These are phyloP conservation scores for Ogataea kodamae DNA, from an alignment of 805 yeast genomes.

Conservation along the genomic window DNA sequence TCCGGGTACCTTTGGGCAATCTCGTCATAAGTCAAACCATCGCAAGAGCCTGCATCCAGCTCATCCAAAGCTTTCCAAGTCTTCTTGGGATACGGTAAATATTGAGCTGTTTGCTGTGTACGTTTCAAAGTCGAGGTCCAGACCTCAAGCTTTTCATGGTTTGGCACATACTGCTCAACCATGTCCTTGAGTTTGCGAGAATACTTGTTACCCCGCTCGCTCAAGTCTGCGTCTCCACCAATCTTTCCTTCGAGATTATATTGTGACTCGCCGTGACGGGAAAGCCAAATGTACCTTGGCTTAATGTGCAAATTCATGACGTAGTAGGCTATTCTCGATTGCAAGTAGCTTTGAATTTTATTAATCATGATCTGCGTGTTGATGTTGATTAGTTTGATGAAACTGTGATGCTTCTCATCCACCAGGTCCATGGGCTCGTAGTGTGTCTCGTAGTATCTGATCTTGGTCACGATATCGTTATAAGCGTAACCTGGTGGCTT, in stretches of 20 bases:
- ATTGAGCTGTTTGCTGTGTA: constrained; percentile 89
- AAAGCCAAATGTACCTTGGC: constrained; percentile 88
- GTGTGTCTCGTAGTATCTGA: constrained; percentile 64
- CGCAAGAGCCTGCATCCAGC: constrained; percentile 96
- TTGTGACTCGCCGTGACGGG: constrained; percentile 93
- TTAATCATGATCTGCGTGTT: constrained; percentile 87
- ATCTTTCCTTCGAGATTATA: constrained; percentile 91
- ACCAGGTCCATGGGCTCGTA: constrained; percentile 72
- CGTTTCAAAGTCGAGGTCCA: constrained; percentile 94
- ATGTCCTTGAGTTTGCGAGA: constrained; percentile 77
- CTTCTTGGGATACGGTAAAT: constrained; percentile 74
- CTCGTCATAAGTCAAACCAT: constrained; percentile 94
- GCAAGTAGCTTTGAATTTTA: constrained; percentile 81
- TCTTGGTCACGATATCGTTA: constrained; percentile 68
- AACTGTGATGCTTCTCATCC: constrained; percentile 64
- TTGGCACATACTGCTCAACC: constrained; percentile 60
- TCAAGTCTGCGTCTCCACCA: constrained; percentile 89
- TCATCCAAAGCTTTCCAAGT: constrained; percentile 98
- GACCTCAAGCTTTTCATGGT: constrained; percentile 69
- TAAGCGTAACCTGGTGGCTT: constrained; percentile 70
- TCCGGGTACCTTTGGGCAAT: constrained; percentile 83
- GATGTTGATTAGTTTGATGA: constrained; percentile 82
- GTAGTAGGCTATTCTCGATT: constrained; percentile 89
- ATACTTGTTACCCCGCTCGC: constrained; percentile 80
- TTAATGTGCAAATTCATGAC: constrained; percentile 93